Percentiles rank a stretch among this genome's conserved stretches.
Conservation (phyloP, 2,329 filamentous ascomycete genomes). For the Aspergillus brasiliensis region DNA sequence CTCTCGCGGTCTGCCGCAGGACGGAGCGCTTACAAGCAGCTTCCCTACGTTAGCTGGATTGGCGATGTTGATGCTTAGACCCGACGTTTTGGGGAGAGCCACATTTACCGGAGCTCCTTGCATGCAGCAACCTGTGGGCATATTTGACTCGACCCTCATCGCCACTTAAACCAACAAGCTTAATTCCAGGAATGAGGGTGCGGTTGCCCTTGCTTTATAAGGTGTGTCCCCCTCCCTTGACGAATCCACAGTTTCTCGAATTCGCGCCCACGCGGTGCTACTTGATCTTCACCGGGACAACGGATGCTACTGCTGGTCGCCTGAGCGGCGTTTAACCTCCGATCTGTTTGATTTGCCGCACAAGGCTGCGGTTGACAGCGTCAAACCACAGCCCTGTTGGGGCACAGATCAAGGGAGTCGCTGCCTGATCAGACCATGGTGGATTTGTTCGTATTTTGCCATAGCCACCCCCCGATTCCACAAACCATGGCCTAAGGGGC, state of each 20-base stretch:
- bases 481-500: not conserved
- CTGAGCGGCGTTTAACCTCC: conserved; percentile 1
- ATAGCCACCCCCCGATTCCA: not conserved
- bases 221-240: not conserved
- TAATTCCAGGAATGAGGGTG: conserved; percentile 6
- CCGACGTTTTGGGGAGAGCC: conserved; percentile 4
- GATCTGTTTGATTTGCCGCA: not conserved
- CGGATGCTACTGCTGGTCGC: not conserved
- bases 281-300: not conserved
- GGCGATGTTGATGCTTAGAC: conserved; percentile 5
- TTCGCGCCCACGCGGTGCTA: not conserved
- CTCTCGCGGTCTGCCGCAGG: not conserved
- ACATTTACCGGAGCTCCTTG: conserved; percentile 6
- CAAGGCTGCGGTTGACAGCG: conserved; percentile 1
- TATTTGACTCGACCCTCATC: conserved; percentile 5
- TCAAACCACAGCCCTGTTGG: not conserved
- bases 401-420: not conserved
- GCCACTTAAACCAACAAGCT: conserved; percentile 3
- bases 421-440: not conserved
- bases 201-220: conserved; percentile 7
- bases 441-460: not conserved
- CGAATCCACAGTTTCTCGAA: conserved; percentile 6
- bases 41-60: not conserved
- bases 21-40: no score
- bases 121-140: conserved; percentile 7